phyloP scores from a whole-genome alignment of 2,329 filamentous ascomycete genomes.

The Penicillium rolfsii region DNA sequence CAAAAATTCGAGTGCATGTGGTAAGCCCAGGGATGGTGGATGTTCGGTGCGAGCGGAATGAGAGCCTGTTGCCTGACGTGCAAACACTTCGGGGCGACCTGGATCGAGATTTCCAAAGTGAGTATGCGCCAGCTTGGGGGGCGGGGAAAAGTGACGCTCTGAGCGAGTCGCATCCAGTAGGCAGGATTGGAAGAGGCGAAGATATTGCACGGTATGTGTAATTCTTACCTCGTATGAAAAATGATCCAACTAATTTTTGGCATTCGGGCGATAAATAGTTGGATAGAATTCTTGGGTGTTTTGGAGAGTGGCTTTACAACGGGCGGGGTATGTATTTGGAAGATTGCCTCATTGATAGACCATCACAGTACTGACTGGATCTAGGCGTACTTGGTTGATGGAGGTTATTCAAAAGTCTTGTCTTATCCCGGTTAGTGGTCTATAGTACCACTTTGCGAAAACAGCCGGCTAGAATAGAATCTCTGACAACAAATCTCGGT shows the following conservation, averaged over 20 bases:
- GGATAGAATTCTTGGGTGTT: slow-evolving; percentile 11
- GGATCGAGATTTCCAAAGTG: slow-evolving; percentile 10
- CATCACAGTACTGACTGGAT: background rate
- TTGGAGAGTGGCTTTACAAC: slow-evolving; percentile 10
- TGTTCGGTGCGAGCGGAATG: slow-evolving; percentile 11
- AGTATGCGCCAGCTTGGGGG: slow-evolving; percentile 10
- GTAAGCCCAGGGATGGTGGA: slow-evolving; percentile 12
- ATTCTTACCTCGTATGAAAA: background rate
- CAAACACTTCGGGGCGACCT: slow-evolving; percentile 4
- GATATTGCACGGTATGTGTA: slow-evolving; percentile 10
- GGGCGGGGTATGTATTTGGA: slow-evolving; percentile 7
- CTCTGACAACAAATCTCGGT: background rate
- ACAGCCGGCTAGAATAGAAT: background rate
- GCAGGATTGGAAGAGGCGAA: slow-evolving; percentile 11
- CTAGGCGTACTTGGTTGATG: slow-evolving; percentile 11
- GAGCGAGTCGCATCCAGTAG: slow-evolving; percentile 6
- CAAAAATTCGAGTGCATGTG: slow-evolving; percentile 8
- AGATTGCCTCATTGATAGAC: background rate
- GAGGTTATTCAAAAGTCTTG: slow-evolving; percentile 11
- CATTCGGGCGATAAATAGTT: background rate
- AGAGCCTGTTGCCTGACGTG: background rate
- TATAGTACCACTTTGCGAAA: background rate
- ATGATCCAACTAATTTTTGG: background rate
- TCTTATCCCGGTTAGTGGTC: slow-evolving; percentile 7
- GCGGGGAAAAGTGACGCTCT: slow-evolving; percentile 5